Percentiles rank a stretch among this genome's conserved stretches.
Conservation (phyloP, 2,329 filamentous ascomycete species). For the Zymoseptoria pseudotritici region DNA sequence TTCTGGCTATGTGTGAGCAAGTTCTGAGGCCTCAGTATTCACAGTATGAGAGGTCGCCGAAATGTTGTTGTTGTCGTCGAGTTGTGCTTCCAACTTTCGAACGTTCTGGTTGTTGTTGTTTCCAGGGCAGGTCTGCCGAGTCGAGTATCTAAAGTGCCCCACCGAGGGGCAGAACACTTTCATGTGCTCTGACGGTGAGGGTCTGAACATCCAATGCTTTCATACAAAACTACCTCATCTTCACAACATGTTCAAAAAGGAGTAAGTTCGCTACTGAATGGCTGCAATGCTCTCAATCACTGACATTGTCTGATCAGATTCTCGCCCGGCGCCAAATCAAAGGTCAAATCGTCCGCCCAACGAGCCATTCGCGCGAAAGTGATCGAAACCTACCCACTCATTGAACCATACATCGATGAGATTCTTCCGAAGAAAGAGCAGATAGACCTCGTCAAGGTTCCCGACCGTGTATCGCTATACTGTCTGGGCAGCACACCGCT, state of each 20-base stretch:
- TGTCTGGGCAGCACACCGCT: slow-evolving; percentile 68
- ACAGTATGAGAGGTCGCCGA: too few relatives aligned
- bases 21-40: neutral
- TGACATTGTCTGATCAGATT: slow-evolving; percentile 48
- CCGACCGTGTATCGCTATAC: slow-evolving; percentile 85
- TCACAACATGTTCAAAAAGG: slow-evolving; percentile 80
- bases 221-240: neutral
- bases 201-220: neutral
- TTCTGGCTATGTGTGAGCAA: slow-evolving; percentile 2
- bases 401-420: slow-evolving; percentile 84
- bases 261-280: slow-evolving; percentile 50
- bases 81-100: neutral
- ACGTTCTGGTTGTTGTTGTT: neutral
- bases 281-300: slow-evolving; percentile 2
- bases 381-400: slow-evolving; percentile 74
- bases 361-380: slow-evolving; percentile 77
- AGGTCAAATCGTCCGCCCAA: slow-evolving; percentile 95
- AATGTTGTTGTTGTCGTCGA: neutral
- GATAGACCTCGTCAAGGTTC: slow-evolving; percentile 84
- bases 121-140: neutral
- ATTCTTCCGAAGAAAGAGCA: slow-evolving; percentile 92
- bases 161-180: neutral
- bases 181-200: neutral
- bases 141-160: neutral
- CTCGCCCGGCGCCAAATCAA: slow-evolving; percentile 72